phyloP scores from a whole-genome alignment of 345 rosid genomes.

The Euclidium syriacum region DNA sequence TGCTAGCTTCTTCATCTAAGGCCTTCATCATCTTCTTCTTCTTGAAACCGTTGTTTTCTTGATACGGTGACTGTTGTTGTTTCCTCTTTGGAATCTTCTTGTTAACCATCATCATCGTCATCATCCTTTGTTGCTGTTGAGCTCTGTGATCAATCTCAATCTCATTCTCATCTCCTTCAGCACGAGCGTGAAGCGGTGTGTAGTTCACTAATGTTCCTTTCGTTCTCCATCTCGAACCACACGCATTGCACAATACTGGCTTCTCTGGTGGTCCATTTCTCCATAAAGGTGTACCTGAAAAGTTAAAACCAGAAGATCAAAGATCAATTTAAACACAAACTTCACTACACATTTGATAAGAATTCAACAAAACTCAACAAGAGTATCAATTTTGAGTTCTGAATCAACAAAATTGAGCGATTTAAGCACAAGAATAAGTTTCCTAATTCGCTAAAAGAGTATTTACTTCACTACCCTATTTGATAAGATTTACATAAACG shows the following conservation, averaged over 20 bases:
- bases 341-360: background rate
- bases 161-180: slow-evolving; percentile 59
- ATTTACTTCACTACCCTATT: background rate
- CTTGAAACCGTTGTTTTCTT: slow-evolving; percentile 48
- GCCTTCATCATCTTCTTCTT: too few relatives aligned
- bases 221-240: slow-evolving; percentile 62
- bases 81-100: slow-evolving; percentile 68
- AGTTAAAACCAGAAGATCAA: too few relatives aligned
- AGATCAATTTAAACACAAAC: too few relatives aligned
- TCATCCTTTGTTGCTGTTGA: slow-evolving; percentile 39
- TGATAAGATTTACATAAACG: background rate
- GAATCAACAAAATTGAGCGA: too few relatives aligned
- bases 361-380: slow-evolving; percentile 1
- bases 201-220: slow-evolving; percentile 47
- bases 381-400: too few relatives aligned
- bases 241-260: slow-evolving; percentile 72
- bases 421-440: too few relatives aligned
- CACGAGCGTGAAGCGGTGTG: slow-evolving; percentile 43
- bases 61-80: too few relatives aligned
- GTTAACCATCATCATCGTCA: slow-evolving; percentile 43
- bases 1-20: slow-evolving; percentile 76
- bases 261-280: slow-evolving; percentile 59
- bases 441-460: too few relatives aligned
- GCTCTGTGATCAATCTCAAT: slow-evolving; percentile 52
- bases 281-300: slow-evolving; percentile 70